A percentile compares a stretch with the other conserved stretches of the same genome.
Evolutionary conservation across 345 rosid genomes (phyloP).

Genomic region (Gossypium sturtianum): DNA sequence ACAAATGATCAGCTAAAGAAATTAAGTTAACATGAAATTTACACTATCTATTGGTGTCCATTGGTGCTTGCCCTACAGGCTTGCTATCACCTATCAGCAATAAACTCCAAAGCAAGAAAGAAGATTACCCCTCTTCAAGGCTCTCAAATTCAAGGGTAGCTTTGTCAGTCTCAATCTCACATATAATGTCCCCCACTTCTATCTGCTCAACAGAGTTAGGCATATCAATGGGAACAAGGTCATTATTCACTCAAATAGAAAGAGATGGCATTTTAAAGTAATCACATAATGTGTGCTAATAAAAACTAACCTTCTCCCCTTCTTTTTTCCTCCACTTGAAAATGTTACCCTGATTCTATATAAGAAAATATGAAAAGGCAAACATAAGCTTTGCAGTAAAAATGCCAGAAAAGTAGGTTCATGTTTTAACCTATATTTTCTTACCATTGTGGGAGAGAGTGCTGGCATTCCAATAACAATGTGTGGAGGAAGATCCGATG

Average conservation of each 20-base stretch:
- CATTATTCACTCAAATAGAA: neutral
- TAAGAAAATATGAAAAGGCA: slow-evolving; percentile 22
- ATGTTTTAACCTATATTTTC: slow-evolving; percentile 18
- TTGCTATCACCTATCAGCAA: neutral
- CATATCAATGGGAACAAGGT: slow-evolving; percentile 13
- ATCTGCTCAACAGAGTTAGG: slow-evolving; percentile 48
- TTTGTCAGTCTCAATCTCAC: slow-evolving; percentile 99
- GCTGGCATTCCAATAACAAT: slow-evolving; percentile 90
- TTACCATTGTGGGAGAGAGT: slow-evolving; percentile 96
- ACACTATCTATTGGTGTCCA: neutral
- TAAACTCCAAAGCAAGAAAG: neutral
- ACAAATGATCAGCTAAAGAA: neutral
- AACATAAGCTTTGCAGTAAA: slow-evolving; percentile 14
- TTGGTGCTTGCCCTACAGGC: neutral
- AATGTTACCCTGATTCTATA: slow-evolving; percentile 86
- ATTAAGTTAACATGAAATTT: neutral
- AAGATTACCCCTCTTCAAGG: slow-evolving; percentile 90
- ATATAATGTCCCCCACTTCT: slow-evolving; percentile 90
- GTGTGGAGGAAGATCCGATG: slow-evolving; percentile 78
- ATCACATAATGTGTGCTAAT: slow-evolving; percentile 10
- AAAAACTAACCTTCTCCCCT: slow-evolving; percentile 82
- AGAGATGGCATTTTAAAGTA: neutral
- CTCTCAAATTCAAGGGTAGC: slow-evolving; percentile 93
- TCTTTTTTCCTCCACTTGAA: slow-evolving; percentile 85
- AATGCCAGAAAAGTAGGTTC: slow-evolving; percentile 14